Evolutionary conservation across 1,139 yeast genomes (phyloP).

Genomic region (Suhomyces coccinellae): DNA sequence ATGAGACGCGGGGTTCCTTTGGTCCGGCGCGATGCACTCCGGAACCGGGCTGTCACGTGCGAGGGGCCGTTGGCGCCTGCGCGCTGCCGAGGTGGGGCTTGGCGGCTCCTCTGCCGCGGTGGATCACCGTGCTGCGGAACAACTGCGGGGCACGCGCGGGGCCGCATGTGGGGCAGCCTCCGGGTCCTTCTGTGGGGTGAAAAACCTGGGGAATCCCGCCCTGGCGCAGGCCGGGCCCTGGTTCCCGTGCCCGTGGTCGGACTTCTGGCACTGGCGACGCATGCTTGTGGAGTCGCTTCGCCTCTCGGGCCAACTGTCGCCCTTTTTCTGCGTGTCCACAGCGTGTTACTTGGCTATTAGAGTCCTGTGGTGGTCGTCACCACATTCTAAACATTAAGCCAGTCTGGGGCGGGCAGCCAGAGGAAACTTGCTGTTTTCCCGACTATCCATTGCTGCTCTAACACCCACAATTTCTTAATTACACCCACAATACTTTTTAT

Average conservation of each 20-base stretch:
- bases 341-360: too few relatives aligned
- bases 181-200: neutral
- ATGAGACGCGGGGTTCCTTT: neutral
- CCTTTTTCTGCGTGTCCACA: too few relatives aligned
- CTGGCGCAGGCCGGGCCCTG: neutral
- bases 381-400: too few relatives aligned
- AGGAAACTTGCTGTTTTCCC: too few relatives aligned
- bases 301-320: neutral
- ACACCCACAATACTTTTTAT: too few relatives aligned
- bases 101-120: too few relatives aligned
- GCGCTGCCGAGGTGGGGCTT: neutral
- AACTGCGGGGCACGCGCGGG: conserved; percentile 1
- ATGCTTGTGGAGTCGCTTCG: neutral
- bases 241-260: neutral
- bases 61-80: neutral
- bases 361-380: neutral
- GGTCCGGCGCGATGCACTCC: conserved; percentile 1
- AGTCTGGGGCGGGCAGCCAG: too few relatives aligned
- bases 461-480: too few relatives aligned
- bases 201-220: neutral
- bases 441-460: too few relatives aligned
- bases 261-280: neutral
- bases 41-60: neutral
- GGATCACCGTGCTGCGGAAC: neutral
- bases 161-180: conserved; percentile 1